Conservation (phyloP, 139 green algal genomes). For the Volvox africanus region DNA sequence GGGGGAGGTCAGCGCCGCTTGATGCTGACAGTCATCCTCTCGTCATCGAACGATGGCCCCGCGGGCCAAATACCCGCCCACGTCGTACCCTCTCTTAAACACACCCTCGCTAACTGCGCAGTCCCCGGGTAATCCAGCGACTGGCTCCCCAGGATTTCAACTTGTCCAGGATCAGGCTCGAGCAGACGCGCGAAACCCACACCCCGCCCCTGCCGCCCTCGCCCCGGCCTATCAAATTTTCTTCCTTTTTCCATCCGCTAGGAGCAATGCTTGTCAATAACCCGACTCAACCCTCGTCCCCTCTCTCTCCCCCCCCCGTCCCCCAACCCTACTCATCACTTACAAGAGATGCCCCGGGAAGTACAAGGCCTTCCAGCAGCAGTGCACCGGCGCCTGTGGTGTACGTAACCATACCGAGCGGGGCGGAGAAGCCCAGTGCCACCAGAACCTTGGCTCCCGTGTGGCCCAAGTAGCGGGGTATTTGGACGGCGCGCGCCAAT, state of each 20-base stretch:
- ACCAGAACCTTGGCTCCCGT: constrained; percentile 7
- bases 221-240: too few relatives aligned
- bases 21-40: too few relatives aligned
- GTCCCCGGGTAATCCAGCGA: not conserved
- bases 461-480: constrained; percentile 10
- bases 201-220: not conserved
- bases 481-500: not conserved
- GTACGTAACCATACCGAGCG: not conserved
- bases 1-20: too few relatives aligned
- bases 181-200: not conserved
- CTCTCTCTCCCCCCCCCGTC: not conserved
- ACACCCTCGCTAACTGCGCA: too few relatives aligned
- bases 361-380: constrained; percentile 13
- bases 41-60: too few relatives aligned
- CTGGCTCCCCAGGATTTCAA: too few relatives aligned
- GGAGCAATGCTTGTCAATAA: too few relatives aligned
- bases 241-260: too few relatives aligned
- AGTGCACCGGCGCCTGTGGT: not conserved
- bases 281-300: too few relatives aligned
- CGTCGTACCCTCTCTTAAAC: too few relatives aligned
- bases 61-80: too few relatives aligned
- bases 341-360: constrained; percentile 8
- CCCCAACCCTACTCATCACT: not conserved
- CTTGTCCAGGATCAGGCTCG: not conserved
- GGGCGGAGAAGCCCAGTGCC: not conserved